These are phyloP conservation scores for Baudoinia panamericana DNA, from an alignment of 495 filamentous ascomycete genomes.

Conservation along the genomic window DNA sequence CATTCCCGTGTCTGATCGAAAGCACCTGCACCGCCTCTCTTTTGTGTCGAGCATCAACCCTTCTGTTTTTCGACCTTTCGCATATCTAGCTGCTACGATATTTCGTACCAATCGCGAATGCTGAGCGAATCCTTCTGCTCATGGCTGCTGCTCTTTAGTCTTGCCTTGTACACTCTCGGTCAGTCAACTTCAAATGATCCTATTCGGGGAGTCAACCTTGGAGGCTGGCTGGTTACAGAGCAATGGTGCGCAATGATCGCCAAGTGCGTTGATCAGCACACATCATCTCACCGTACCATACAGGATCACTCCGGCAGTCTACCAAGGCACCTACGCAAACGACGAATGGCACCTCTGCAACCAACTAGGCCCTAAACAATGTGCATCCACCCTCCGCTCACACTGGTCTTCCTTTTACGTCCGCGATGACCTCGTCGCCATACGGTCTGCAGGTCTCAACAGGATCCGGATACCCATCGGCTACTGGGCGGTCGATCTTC, in stretches of 20 bases:
- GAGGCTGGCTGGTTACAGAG: constrained; percentile 12
- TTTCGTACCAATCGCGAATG: too few relatives aligned
- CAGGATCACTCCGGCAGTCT: constrained; percentile 11
- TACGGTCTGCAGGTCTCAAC: constrained; percentile 5
- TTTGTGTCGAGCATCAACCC: too few relatives aligned
- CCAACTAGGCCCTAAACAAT: constrained; percentile 5
- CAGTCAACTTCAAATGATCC: neutral
- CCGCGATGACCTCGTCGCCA: constrained; percentile 2
- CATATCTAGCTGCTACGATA: too few relatives aligned
- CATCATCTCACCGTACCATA: neutral
- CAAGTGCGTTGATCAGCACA: neutral
- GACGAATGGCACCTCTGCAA: constrained; percentile 11
- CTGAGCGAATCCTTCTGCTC: too few relatives aligned
- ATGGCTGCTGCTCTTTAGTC: too few relatives aligned
- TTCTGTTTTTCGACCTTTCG: too few relatives aligned
- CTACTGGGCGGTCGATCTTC: constrained; percentile 12
- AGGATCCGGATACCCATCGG: constrained; percentile 9
- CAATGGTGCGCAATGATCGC: constrained; percentile 9
- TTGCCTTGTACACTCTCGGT: too few relatives aligned
- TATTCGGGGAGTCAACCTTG: constrained; percentile 11
- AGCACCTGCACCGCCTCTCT: too few relatives aligned
- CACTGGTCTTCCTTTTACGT: constrained; percentile 16
- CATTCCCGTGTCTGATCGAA: too few relatives aligned
- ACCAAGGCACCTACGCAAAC: neutral
- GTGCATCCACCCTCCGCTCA: neutral